Evolutionary conservation across 345 rosid genomes (phyloP), one percentile per base, ranked within the genome.

Genomic region (Mercurialis annua): DNA sequence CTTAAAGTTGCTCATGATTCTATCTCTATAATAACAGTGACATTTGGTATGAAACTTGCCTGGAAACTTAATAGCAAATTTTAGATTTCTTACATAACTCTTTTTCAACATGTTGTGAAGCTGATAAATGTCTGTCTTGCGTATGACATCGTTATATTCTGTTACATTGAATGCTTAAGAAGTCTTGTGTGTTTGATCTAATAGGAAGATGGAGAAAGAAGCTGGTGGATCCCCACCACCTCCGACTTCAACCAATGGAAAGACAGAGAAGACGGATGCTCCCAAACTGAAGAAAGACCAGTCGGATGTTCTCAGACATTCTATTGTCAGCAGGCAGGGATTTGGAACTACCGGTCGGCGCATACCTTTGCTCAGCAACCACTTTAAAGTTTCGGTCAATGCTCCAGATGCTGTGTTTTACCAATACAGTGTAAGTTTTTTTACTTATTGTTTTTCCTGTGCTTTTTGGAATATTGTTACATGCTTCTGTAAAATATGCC

Each of bases 351-450:
- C 60, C 43, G 97, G 98, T 6, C 66, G 46, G 26, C 73, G 54
- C 27, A 75, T 90, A 72, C 51, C 77, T 43, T 65, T 93, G 75
- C 86, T 84, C 29, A 57, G 86, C 51, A 93, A 93, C 75, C 92
- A 90, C 81, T 93, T 76, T 66, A 77, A 85, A 80, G 97, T 81
- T 57, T 66, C 85, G 16, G 76, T 93, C 48, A 62, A 68, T 61
- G 68, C 52, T 48, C 79, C 81, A 46, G 84, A 89, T 82, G 84
- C 81, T 17, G 83, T 86, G 38, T 90, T 90, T 73, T 84, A 86
- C 80, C 96, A 90, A 68, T 90, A 90, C 65, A 80, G 65, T 71
- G 98, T 93, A 86, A 73, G 92, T 66, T 74, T 59, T 10, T 24
- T 47, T 70, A 24, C 43, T 23, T 11, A 3, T 31, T 27, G 62